These are phyloP conservation scores for Acacia pycnantha DNA, from an alignment of 331 rosid species.

Conservation along the genomic window DNA sequence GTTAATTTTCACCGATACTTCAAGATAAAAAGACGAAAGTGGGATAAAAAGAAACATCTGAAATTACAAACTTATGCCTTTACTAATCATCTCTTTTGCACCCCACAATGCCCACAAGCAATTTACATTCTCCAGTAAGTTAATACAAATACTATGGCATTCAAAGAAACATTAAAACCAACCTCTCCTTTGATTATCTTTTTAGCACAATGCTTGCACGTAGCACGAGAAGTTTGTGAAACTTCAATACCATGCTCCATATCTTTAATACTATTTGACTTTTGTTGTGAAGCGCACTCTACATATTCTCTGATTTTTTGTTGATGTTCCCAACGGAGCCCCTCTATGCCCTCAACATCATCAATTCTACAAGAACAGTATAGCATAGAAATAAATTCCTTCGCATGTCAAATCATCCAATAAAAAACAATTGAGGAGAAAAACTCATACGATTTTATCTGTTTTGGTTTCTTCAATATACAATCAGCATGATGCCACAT, in stretches of 20 bases:
- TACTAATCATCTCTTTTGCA: slow-evolving; percentile 13
- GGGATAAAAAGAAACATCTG: slow-evolving; percentile 6
- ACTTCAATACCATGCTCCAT: slow-evolving; percentile 61
- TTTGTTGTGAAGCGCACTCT: slow-evolving; percentile 39
- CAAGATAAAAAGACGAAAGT: slow-evolving; percentile 19
- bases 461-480: slow-evolving; percentile 77
- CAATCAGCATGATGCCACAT: slow-evolving; percentile 94
- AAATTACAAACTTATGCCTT: neutral
- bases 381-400: slow-evolving; percentile 3
- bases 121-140: slow-evolving; percentile 5
- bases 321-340: slow-evolving; percentile 93
- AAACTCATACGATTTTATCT: slow-evolving; percentile 75
- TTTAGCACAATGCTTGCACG: slow-evolving; percentile 68
- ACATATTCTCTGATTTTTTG: slow-evolving; percentile 76
- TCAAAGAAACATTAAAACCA: slow-evolving; percentile 15
- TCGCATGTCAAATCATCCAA: slow-evolving; percentile 15
- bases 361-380: slow-evolving; percentile 57
- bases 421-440: slow-evolving; percentile 1
- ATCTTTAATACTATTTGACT: slow-evolving; percentile 26
- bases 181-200: slow-evolving; percentile 89
- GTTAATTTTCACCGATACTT: neutral
- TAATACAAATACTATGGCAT: slow-evolving; percentile 4
- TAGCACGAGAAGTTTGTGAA: slow-evolving; percentile 81
- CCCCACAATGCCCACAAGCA: neutral
- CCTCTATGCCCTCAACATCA: slow-evolving; percentile 90